phyloP scores from a whole-genome alignment of 106 monocot genomes.

The Amphibolis antarctica region DNA sequence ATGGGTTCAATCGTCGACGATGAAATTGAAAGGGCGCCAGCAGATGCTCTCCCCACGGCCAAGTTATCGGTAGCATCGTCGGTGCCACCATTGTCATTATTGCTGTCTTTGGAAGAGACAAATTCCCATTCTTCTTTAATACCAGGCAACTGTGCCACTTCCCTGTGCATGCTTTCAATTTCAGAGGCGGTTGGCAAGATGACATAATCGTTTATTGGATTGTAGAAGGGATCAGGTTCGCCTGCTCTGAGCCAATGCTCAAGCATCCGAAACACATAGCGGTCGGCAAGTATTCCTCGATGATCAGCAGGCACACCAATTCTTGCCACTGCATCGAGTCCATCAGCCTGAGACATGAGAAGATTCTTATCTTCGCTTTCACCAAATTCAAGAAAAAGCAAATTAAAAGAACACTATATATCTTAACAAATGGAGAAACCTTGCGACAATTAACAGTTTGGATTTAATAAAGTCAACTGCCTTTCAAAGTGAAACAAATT shows the following conservation, averaged over 20 bases:
- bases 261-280: constrained; percentile 71
- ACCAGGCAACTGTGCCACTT: constrained; percentile 8
- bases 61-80: not conserved
- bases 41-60: not conserved
- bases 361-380: not conserved
- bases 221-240: constrained; percentile 86
- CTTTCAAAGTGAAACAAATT: no score
- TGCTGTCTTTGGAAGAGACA: not conserved
- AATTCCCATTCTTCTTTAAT: constrained; percentile 13
- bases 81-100: not conserved
- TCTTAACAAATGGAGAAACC: no score
- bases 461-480: no score
- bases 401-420: no score
- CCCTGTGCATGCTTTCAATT: constrained; percentile 14
- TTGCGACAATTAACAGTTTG: no score
- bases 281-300: constrained; percentile 53
- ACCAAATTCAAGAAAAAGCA: no score
- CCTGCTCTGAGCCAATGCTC: constrained; percentile 83
- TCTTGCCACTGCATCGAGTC: constrained; percentile 71
- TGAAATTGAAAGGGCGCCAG: not conserved
- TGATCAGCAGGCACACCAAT: constrained; percentile 81
- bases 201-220: constrained; percentile 88
- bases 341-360: constrained; percentile 62
- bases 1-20: not conserved
- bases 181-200: constrained; percentile 78